Percentiles rank a stretch among this genome's conserved stretches.
These are phyloP conservation scores for Microdochium trichocladiopsis DNA, from an alignment of 2,329 filamentous ascomycete genomes.

Conservation along the genomic window DNA sequence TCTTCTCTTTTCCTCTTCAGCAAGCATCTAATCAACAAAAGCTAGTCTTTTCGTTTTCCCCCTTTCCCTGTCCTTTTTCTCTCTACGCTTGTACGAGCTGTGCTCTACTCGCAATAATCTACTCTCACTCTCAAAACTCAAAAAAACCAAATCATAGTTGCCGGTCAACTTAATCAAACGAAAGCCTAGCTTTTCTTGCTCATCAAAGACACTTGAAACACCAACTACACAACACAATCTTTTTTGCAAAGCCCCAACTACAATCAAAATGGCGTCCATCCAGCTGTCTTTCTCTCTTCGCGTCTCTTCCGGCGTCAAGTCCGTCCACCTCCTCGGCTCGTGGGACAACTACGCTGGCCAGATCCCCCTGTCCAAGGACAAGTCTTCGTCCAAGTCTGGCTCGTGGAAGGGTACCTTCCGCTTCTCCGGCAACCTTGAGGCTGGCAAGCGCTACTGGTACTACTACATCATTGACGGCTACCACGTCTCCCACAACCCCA, in stretches of 20 bases:
- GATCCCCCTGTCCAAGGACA: slow-evolving; percentile 89
- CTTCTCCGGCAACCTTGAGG: slow-evolving; percentile 85
- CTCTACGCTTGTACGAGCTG: slow-evolving; percentile 42
- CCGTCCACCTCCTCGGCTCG: slow-evolving; percentile 92
- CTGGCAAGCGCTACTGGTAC: slow-evolving; percentile 97
- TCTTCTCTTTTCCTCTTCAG: slow-evolving; percentile 49
- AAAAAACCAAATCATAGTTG: slow-evolving; percentile 33
- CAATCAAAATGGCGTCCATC: slow-evolving; percentile 71
- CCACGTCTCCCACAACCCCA: slow-evolving; percentile 94
- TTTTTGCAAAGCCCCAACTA: background rate
- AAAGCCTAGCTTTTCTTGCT: slow-evolving; percentile 51
- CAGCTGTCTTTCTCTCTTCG: slow-evolving; percentile 95
- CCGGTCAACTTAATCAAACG: slow-evolving; percentile 40
- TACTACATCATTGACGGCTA: slow-evolving; percentile 99
- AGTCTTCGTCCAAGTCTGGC: slow-evolving; percentile 73
- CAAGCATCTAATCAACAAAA: slow-evolving; percentile 54
- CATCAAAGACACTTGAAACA: slow-evolving; percentile 31
- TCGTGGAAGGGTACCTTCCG: slow-evolving; percentile 95
- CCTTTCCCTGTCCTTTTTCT: slow-evolving; percentile 26
- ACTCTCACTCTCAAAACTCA: slow-evolving; percentile 18
- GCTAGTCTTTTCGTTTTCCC: slow-evolving; percentile 46
- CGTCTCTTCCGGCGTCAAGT: slow-evolving; percentile 94
- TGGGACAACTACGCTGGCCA: slow-evolving; percentile 97
- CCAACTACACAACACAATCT: slow-evolving; percentile 20
- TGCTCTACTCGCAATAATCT: slow-evolving; percentile 40